Evolutionary conservation across 345 rosid genomes (phyloP), one percentile per base, ranked within the genome.

Genomic region (Cochlearia excelsa): DNA sequence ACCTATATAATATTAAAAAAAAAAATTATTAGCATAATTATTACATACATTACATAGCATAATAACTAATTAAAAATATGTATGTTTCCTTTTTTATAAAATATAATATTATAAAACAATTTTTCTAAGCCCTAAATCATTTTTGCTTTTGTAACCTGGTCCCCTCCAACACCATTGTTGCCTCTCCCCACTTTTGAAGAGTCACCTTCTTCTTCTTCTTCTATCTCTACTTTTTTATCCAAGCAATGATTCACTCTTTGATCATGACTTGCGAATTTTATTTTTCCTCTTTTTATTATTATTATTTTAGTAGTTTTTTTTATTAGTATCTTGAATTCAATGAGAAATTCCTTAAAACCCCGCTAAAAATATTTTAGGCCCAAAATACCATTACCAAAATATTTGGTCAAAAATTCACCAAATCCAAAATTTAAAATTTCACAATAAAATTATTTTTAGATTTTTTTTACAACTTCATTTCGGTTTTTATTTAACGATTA

Each of bases 111-210:
- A 10, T 46, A 48, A 43, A 46, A 38, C 40, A 39, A 59, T 42
- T 42, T 38, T 39, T 66, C 43, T 48, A 54, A 54, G 48, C 68
- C 68, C 68, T 59, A 59, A 65, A 66, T 66, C 72, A 66, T 72
- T 60, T 26, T 16, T 60, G 54, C 66, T 72, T 61, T 59, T 48
- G 38, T 46, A 60, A 16, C 46, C 66, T 66, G 71, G 76, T 61
- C 71, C 75, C 75, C 75, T 59, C 52, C 55, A 57, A 51, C 51
- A 70, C 71, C 67, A 65, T 59, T 46, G 57, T 66, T 59, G 72
- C 38, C 72, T 66, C 68, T 59, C 64, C 45, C 76, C 72, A 66
- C 67, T 63, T 66, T 66, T 72, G 63, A 72, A 61, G 71, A 61
- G 76, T 50, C 76, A 55, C 54, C 68, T 66, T 59, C 63, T 54